Evolutionary conservation across 2,329 filamentous ascomycete genomes (phyloP).

Genomic region (Knufia fluminis): DNA sequence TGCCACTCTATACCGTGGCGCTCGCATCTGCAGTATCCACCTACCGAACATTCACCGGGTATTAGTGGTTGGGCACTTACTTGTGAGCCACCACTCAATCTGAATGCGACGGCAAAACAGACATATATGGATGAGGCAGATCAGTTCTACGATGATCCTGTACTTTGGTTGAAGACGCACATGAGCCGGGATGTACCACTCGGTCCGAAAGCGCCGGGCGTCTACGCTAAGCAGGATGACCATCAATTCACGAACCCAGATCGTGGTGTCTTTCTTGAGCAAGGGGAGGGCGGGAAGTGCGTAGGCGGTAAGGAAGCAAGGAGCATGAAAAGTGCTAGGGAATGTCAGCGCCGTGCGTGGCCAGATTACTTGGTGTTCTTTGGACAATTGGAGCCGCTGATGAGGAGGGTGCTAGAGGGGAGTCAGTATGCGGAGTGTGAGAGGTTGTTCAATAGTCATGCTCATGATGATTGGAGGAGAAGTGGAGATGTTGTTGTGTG

Average conservation of each 20-base stretch:
- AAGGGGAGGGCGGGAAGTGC: background rate
- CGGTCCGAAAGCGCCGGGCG: slow-evolving; percentile 6
- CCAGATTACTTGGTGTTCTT: slow-evolving; percentile 47
- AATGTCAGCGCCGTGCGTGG: slow-evolving; percentile 27
- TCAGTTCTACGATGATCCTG: slow-evolving; percentile 66
- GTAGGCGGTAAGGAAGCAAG: background rate
- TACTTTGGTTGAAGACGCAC: slow-evolving; percentile 47
- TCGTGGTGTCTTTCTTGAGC: slow-evolving; percentile 25
- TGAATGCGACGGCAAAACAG: slow-evolving; percentile 50
- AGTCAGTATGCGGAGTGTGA: slow-evolving; percentile 49
- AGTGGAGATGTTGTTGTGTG: slow-evolving; percentile 54
- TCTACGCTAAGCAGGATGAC: slow-evolving; percentile 1
- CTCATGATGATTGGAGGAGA: slow-evolving; percentile 54
- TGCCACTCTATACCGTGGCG: slow-evolving; percentile 97
- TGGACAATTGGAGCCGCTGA: slow-evolving; percentile 44
- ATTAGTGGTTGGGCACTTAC: slow-evolving; percentile 75
- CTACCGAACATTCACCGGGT: slow-evolving; percentile 22
- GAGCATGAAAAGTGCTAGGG: background rate
- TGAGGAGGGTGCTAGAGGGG: slow-evolving; percentile 35
- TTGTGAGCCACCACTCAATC: slow-evolving; percentile 77
- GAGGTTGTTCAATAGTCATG: slow-evolving; percentile 52
- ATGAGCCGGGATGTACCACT: slow-evolving; percentile 32
- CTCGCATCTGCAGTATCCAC: slow-evolving; percentile 67
- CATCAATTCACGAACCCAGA: slow-evolving; percentile 24
- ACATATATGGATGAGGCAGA: slow-evolving; percentile 83